A percentile compares a stretch with the other conserved stretches of the same genome.
Evolutionary conservation across 352 stramenopile genomes (phyloP).

Genomic region (Phytophthora syringae): DNA sequence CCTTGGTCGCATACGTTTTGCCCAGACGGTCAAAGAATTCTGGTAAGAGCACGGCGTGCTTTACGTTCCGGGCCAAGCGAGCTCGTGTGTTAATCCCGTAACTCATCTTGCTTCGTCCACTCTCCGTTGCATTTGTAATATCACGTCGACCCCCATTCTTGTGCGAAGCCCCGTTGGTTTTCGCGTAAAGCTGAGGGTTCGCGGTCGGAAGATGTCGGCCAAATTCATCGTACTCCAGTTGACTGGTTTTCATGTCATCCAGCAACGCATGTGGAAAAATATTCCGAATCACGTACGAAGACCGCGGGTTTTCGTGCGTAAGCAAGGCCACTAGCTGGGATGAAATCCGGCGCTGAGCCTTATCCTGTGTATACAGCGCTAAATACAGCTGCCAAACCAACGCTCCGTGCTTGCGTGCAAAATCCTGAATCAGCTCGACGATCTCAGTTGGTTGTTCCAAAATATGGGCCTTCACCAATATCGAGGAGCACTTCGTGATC

Average conservation of each 20-base stretch:
- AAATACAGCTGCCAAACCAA: constrained; percentile 89
- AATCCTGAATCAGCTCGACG: constrained; percentile 88
- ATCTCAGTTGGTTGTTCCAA: constrained; percentile 87
- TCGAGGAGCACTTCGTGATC: constrained; percentile 86
- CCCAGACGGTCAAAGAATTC: constrained; percentile 89
- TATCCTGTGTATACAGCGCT: constrained; percentile 82
- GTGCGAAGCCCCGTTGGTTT: constrained; percentile 47
- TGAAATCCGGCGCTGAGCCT: constrained; percentile 85
- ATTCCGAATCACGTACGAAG: constrained; percentile 84
- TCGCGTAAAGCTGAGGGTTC: constrained; percentile 51
- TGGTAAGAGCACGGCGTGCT: constrained; percentile 83
- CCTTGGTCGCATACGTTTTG: constrained; percentile 79
- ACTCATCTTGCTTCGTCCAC: constrained; percentile 69
- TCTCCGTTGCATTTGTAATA: constrained; percentile 73
- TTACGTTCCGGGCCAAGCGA: constrained; percentile 74
- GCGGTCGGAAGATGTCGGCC: constrained; percentile 68
- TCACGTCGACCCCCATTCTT: constrained; percentile 59
- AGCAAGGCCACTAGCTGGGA: constrained; percentile 85
- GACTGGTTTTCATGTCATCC: constrained; percentile 73
- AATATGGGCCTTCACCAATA: constrained; percentile 89
- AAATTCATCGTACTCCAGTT: constrained; percentile 89
- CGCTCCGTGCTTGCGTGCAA: constrained; percentile 82
- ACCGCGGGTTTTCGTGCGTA: constrained; percentile 86
- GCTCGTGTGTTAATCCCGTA: constrained; percentile 80
- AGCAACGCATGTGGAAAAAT: constrained; percentile 84